A percentile compares a stretch with the other conserved stretches of the same genome.
Conservation (phyloP, 257 asterid species). For the Rauvolfia tetraphylla region DNA sequence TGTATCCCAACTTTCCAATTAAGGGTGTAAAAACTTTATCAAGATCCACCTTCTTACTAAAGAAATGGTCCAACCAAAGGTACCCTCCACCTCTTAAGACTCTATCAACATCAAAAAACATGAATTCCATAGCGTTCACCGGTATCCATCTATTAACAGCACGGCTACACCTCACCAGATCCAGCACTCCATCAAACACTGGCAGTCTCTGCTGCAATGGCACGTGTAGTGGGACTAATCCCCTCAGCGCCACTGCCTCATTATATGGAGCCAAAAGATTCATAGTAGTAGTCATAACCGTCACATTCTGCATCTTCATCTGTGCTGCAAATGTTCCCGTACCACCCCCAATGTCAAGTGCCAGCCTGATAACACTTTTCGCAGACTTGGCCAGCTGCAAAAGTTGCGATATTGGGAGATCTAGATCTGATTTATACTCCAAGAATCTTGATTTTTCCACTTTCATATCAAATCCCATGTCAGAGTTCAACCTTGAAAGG, state of each 20-base stretch:
- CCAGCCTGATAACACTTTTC: conserved; percentile 51
- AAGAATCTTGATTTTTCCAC: conserved; percentile 56
- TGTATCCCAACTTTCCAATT: conserved; percentile 81
- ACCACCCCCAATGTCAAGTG: conserved; percentile 85
- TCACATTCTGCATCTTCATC: conserved; percentile 79
- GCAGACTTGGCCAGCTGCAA: conserved; percentile 51
- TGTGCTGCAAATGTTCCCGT: conserved; percentile 93
- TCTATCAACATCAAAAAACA: conserved; percentile 86
- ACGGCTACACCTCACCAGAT: conserved; percentile 89
- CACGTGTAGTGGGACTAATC: conserved; percentile 75
- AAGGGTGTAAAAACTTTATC: conserved; percentile 66
- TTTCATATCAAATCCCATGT: conserved; percentile 74
- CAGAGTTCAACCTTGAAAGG: conserved; percentile 50
- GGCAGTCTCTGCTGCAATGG: conserved; percentile 97
- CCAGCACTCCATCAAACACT: conserved; percentile 81
- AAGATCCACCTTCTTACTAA: conserved; percentile 77
- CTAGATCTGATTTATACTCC: conserved; percentile 68
- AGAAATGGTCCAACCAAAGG: conserved; percentile 75
- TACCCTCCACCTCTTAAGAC: conserved; percentile 91
- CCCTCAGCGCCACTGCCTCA: conserved; percentile 80
- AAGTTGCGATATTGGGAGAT: conserved; percentile 81
- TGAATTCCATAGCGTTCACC: conserved; percentile 57
- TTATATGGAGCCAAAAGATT: conserved; percentile 82
- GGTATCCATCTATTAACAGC: conserved; percentile 97
- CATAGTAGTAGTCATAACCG: conserved; percentile 84